phyloP scores from a whole-genome alignment of 345 rosid genomes.

The Pugionium dolabratum region DNA sequence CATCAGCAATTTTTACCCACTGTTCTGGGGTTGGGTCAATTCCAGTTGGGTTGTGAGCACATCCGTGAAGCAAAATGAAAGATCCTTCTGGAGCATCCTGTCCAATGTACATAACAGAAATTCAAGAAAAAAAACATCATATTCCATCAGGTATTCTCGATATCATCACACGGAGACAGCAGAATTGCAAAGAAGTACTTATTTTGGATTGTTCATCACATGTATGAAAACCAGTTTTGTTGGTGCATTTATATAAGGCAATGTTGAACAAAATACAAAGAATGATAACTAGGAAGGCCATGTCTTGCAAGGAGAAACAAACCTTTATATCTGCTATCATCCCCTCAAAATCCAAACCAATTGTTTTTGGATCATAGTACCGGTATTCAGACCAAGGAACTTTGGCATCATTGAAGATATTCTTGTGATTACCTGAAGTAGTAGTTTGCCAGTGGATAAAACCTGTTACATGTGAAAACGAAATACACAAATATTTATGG shows the following conservation, averaged over 20 bases:
- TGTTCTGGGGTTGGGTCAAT: conserved; percentile 95
- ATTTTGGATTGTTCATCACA: neutral
- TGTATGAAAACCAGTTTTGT: neutral
- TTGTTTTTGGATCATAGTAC: conserved; percentile 94
- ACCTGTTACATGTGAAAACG: neutral
- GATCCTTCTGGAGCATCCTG: conserved; percentile 97
- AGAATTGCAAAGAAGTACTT: neutral
- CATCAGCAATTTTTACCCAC: conserved; percentile 88
- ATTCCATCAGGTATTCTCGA: neutral
- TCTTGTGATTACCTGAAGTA: conserved; percentile 88
- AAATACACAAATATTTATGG: conserved; percentile 13
- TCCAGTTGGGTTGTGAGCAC: conserved; percentile 99
- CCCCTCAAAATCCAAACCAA: conserved; percentile 98
- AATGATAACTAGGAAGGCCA: neutral
- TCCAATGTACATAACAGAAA: neutral
- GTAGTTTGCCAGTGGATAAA: conserved; percentile 12
- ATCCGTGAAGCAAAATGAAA: conserved; percentile 92
- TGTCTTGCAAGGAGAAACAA: conserved; percentile 11
- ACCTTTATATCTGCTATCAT: conserved; percentile 95
- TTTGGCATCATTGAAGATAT: conserved; percentile 91
- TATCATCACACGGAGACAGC: neutral
- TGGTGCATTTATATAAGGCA: neutral
- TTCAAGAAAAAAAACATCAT: neutral
- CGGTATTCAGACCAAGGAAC: conserved; percentile 97
- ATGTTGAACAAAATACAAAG: neutral